Conservation (phyloP, 208 protist species). For the Trypanosomatidae sp. region DNA sequence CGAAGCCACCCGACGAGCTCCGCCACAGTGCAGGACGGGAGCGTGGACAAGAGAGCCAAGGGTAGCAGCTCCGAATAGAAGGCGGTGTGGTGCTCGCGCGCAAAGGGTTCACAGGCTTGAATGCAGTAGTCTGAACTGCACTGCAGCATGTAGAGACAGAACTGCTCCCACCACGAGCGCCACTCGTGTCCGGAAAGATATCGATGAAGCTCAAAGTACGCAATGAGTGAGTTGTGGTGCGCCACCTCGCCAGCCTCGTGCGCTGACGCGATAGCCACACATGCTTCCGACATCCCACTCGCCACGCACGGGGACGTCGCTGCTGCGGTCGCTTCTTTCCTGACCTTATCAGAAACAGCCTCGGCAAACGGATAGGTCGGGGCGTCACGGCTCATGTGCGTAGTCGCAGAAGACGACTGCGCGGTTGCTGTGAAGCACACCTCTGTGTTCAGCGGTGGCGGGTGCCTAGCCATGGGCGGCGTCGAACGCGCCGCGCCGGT, state of each 20-base stretch:
- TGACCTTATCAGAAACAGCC: background rate
- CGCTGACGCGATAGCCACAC: background rate
- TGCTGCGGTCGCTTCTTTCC: background rate
- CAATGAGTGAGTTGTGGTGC: conserved; percentile 21
- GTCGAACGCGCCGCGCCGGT: background rate
- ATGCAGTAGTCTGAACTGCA: conserved; percentile 56
- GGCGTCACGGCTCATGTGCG: background rate
- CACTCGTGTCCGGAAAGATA: conserved; percentile 45
- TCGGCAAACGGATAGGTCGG: background rate
- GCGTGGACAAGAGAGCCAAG: conserved; percentile 67
- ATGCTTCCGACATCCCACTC: background rate
- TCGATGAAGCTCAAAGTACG: conserved; percentile 49
- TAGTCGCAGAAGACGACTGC: background rate
- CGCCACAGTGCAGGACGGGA: conserved; percentile 41
- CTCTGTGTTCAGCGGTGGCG: background rate
- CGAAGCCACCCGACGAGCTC: conserved; percentile 53
- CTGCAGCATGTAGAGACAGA: conserved; percentile 56
- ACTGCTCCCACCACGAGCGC: conserved; percentile 73
- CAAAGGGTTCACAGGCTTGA: conserved; percentile 51
- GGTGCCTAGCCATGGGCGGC: too few relatives aligned
- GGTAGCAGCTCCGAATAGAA: conserved; percentile 75
- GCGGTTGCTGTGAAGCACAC: background rate
- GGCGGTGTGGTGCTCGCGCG: conserved; percentile 56
- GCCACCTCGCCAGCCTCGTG: conserved; percentile 22
- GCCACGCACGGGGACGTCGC: background rate